Evolutionary conservation across 768 basidiomycete genomes (phyloP).

Genomic region (Chalciporus piperatus): DNA sequence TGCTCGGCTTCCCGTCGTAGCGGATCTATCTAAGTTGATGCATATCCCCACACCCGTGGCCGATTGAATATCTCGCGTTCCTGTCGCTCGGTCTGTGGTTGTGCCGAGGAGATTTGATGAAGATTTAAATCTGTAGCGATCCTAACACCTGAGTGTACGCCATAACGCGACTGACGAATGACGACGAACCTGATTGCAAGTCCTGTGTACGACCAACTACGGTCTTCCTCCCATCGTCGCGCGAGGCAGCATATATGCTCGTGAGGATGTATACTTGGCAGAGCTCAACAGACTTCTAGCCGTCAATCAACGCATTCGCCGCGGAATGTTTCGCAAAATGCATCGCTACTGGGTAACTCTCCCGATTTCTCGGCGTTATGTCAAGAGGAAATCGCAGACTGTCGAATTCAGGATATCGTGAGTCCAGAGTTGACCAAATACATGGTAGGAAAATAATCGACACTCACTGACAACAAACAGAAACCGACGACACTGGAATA

Average conservation of each 20-base stretch:
- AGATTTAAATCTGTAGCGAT: slow-evolving; percentile 90
- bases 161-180: not conserved
- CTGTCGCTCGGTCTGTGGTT: slow-evolving; percentile 69
- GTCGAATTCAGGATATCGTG: not conserved
- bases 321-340: slow-evolving; percentile 84
- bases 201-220: slow-evolving; percentile 87
- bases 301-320: slow-evolving; percentile 75
- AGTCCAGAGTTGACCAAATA: not conserved
- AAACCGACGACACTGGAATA: slow-evolving; percentile 84
- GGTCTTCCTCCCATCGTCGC: slow-evolving; percentile 84
- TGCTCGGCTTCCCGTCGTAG: slow-evolving; percentile 83
- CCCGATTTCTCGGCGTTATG: slow-evolving; percentile 76
- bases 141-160: slow-evolving; percentile 30
- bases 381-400: slow-evolving; percentile 86
- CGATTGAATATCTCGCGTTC: slow-evolving; percentile 84
- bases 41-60: slow-evolving; percentile 85
- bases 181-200: slow-evolving; percentile 67
- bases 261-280: slow-evolving; percentile 90
- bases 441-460: not conserved
- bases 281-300: slow-evolving; percentile 83
- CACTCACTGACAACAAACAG: slow-evolving; percentile 81
- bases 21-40: slow-evolving; percentile 84
- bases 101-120: slow-evolving; percentile 59
- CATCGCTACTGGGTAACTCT: slow-evolving; percentile 86
- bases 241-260: slow-evolving; percentile 82